Conservation (phyloP, 2,329 filamentous ascomycete species). For the Hypoxylon sp. region DNA sequence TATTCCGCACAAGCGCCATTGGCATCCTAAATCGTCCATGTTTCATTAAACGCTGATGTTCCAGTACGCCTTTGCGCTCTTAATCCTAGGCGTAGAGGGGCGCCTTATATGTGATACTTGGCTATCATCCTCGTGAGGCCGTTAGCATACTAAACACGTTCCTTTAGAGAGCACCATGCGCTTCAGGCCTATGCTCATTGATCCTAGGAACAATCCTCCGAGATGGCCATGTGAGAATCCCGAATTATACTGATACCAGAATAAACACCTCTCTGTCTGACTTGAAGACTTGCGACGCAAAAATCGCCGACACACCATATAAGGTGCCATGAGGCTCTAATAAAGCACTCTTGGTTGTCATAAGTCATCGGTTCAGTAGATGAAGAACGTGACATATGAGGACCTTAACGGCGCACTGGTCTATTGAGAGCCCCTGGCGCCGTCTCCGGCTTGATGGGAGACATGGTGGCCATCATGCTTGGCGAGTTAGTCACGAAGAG, state of each 20-base stretch:
- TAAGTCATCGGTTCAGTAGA: constrained; percentile 51
- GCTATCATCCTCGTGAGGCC: neutral
- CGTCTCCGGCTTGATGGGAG: constrained; percentile 67
- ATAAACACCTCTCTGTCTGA: constrained; percentile 52
- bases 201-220: constrained; percentile 54
- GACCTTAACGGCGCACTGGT: constrained; percentile 5
- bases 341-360: constrained; percentile 71
- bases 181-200: constrained; percentile 36
- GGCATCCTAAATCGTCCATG: constrained; percentile 3
- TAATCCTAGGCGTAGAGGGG: neutral
- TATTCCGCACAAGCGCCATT: neutral
- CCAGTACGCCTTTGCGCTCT: neutral
- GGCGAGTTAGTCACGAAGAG: constrained; percentile 63
- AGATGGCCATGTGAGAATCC: constrained; percentile 57
- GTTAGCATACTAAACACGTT: constrained; percentile 32
- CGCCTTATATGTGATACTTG: neutral
- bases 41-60: constrained; percentile 11
- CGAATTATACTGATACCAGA: constrained; percentile 57
- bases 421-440: constrained; percentile 62
- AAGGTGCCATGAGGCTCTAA: constrained; percentile 73
- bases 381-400: constrained; percentile 4
- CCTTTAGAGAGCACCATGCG: constrained; percentile 15
- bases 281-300: constrained; percentile 62
- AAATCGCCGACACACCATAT: constrained; percentile 68
- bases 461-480: constrained; percentile 66